Percentiles rank a stretch among this genome's conserved stretches.
phyloP scores from a whole-genome alignment of 31 red algal species.

The Odonthalia washingtoniensis region DNA sequence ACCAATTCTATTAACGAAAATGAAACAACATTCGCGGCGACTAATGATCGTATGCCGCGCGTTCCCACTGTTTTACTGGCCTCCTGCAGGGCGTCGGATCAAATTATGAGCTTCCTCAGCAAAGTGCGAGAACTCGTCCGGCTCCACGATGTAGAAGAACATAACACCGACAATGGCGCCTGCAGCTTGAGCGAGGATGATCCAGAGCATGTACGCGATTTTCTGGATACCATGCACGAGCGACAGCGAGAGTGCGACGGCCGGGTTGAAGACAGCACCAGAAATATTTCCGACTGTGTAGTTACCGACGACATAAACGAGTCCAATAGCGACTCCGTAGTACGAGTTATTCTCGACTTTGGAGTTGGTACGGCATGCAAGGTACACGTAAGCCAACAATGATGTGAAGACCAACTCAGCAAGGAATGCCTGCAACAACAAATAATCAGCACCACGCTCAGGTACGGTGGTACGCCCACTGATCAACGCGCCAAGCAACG shows the following conservation, averaged over 20 bases:
- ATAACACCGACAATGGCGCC: constrained; percentile 52
- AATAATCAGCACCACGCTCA: constrained; percentile 43
- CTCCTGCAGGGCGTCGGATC: no score
- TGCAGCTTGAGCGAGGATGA: constrained; percentile 62
- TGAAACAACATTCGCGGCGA: no score
- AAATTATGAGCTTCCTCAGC: constrained; percentile 52
- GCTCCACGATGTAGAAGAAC: constrained; percentile 73
- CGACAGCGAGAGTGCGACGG: constrained; percentile 59
- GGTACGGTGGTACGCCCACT: constrained; percentile 43
- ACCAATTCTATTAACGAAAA: no score
- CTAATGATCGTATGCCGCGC: no score
- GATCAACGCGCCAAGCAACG: constrained; percentile 66
- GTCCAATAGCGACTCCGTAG: constrained; percentile 73
- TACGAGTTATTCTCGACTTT: constrained; percentile 68
- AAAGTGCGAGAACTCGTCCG: constrained; percentile 79
- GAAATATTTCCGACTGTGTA: constrained; percentile 54
- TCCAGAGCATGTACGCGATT: constrained; percentile 60
- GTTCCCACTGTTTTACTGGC: no score
- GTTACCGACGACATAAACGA: constrained; percentile 52
- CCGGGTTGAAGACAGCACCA: constrained; percentile 81
- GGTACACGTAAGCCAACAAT: constrained; percentile 61
- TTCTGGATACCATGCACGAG: constrained; percentile 66
- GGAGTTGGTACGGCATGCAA: constrained; percentile 59
- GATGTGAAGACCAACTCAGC: constrained; percentile 78
- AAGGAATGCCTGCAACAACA: constrained; percentile 79